Conservation (phyloP, 441 rosid genomes). For the Gossypium trilobum region DNA sequence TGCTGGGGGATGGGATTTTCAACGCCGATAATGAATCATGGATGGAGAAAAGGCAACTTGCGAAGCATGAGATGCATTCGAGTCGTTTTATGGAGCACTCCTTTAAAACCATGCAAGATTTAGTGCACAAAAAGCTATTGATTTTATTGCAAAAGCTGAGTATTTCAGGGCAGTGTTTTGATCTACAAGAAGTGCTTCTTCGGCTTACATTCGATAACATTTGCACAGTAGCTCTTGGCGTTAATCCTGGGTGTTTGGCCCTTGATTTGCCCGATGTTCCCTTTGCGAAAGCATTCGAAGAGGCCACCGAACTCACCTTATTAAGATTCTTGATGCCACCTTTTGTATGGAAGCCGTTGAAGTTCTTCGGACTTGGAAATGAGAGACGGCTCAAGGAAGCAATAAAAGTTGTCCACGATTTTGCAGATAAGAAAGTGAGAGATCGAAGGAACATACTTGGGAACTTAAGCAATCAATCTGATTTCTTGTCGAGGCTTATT, state of each 20-base stretch:
- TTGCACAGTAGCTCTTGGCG: slow-evolving; percentile 54
- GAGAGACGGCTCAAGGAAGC: slow-evolving; percentile 52
- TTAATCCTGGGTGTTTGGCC: slow-evolving; percentile 60
- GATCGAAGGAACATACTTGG: slow-evolving; percentile 31
- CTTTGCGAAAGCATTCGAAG: slow-evolving; percentile 69
- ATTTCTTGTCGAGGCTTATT: slow-evolving; percentile 55
- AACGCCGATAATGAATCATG: slow-evolving; percentile 50
- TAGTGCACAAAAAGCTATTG: slow-evolving; percentile 48
- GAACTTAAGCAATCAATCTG: slow-evolving; percentile 33
- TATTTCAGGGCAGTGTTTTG: slow-evolving; percentile 33
- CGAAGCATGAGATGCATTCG: slow-evolving; percentile 55
- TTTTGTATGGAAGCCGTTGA: slow-evolving; percentile 59
- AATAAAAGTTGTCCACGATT: slow-evolving; percentile 43
- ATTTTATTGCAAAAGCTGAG: slow-evolving; percentile 34
- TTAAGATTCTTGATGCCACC: slow-evolving; percentile 52
- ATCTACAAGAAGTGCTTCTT: slow-evolving; percentile 60
- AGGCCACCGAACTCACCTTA: slow-evolving; percentile 56
- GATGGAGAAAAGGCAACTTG: slow-evolving; percentile 52
- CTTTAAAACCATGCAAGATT: slow-evolving; percentile 31
- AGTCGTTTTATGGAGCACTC: slow-evolving; percentile 43
- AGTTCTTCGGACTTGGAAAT: slow-evolving; percentile 38
- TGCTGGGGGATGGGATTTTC: slow-evolving; percentile 66
- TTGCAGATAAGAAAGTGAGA: slow-evolving; percentile 42
- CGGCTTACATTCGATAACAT: slow-evolving; percentile 68
- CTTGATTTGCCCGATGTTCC: slow-evolving; percentile 48